A percentile compares a stretch with the other conserved stretches of the same genome.
Conservation (phyloP, 345 rosid species). For the Xanthoceras sorbifolium region DNA sequence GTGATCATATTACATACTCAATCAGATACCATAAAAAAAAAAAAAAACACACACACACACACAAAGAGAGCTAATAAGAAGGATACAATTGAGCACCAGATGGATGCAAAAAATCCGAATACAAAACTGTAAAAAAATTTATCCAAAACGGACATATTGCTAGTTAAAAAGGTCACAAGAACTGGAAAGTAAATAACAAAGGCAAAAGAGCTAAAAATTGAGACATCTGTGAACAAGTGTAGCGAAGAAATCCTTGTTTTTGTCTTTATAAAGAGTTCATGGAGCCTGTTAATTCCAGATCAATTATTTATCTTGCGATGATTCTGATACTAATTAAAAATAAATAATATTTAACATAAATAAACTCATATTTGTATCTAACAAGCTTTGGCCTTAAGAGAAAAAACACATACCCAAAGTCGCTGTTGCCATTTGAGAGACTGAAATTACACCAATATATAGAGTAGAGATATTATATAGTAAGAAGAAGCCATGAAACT, state of each 20-base stretch:
- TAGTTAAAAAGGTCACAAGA: neutral
- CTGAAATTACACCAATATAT: slow-evolving; percentile 16
- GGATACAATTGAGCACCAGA: neutral
- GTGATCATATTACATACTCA: neutral
- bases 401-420: neutral
- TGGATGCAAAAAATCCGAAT: neutral
- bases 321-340: too few relatives aligned
- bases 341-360: neutral
- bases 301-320: neutral
- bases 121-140: too few relatives aligned
- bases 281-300: neutral
- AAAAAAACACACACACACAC: too few relatives aligned
- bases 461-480: neutral
- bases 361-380: neutral
- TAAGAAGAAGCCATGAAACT: slow-evolving; percentile 55
- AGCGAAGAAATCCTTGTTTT: neutral
- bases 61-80: neutral
- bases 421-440: neutral
- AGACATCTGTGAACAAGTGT: neutral
- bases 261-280: neutral
- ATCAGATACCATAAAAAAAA: neutral
- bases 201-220: neutral
- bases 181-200: too few relatives aligned
- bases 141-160: neutral
- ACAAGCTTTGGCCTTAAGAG: neutral